Base-by-base conservation (phyloP, 106 monocot species). In the Triglochin maritima region DNA sequence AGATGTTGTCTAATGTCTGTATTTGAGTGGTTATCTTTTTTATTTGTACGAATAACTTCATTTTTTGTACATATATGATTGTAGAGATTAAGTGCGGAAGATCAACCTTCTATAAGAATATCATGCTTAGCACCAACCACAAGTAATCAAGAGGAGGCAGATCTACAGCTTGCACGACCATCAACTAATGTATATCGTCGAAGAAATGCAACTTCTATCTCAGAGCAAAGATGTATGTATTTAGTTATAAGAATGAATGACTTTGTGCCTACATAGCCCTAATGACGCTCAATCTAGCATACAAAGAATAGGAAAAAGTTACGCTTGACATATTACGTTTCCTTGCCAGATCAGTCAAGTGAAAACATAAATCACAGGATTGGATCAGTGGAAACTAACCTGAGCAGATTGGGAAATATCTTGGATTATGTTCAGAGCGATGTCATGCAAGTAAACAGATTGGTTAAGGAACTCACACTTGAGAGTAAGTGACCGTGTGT, bases 301-400 rank as follows among this genome's bases (percentile, higher is more conserved):
- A 29, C 29, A 29, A 29, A 29, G 29, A 29, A 29, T 0, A 1
- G 29, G 29, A 29, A 29, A 29, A 29, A 29, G 29, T 29, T 29
- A 29, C 29, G 29, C 29, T 29, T 29, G 29, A 71, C 76, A 79
- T 72, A 15, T 42, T 50, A 48, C 9, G 58, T 63, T 56, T 58
- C 49, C 45, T 49, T 15, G 59, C 46, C 84, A 91, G 98, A 73
- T 76, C 84, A 81, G 60, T 75, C 81, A 47, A 89, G 57, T 70
- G 89, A 99, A 69, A 86, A 92, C 69, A 64, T 92, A 72, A 92
- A 92, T 55, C 83, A 67, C 72, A 89, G 74, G 76, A 57, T 92
- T 73, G 79, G 81, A 60, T 75, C 76, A 4, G 74, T 86, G 70
- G 92, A 92, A 72, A 74, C 66, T 59, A 84, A 82, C 53, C 9